Evolutionary conservation across 441 rosid genomes (phyloP), one percentile per base, ranked within the genome.

Genomic region (Arabidopsis hybrid): DNA sequence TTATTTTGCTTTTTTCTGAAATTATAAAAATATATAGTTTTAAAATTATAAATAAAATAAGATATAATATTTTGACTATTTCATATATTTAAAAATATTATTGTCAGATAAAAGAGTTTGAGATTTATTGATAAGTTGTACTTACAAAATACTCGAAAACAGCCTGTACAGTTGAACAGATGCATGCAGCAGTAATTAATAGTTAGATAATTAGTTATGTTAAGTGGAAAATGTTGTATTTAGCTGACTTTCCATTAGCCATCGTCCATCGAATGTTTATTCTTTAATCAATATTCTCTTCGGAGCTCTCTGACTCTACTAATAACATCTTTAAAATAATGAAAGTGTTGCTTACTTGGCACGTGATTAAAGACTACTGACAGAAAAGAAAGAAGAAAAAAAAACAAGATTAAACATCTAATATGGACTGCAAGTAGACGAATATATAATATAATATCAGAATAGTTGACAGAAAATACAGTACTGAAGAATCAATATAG

Each of bases 161-260:
- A 21, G 11, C 11, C 9, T 47, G 26, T 5, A 5, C 45, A 8
- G 4, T n/a, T 58, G 45, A 8, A 16, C 32, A 38, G 5, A 57
- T 57, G 63, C 65, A 68, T 57, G 73, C 58, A 29, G 49, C 31
- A n/a, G 38, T 49, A 57, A 70, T 69, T 60, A 51, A 5, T 16
- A 46, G 29, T 49, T 60, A 16, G 2, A 36, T 21, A 5, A 4
- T 7, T 60, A 4, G 26, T 50, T 10, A 26, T 32, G 8, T 8
- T 31, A 42, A 31, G 62, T 50, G 38, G 53, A 10, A 51, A 42
- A 13, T 52, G 35, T 39, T 52, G 38, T 13, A 35, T 14, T 46
- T 56, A 21, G 71, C 58, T 26, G 65, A 73, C 50, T 64, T 45
- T 38, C 50, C 58, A 56, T 29, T 46, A 46, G 66, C 43, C 77